A percentile compares a stretch with the other conserved stretches of the same genome.
Conservation (phyloP, 768 basidiomycete genomes). For the Xerocomellus amylosporus region DNA sequence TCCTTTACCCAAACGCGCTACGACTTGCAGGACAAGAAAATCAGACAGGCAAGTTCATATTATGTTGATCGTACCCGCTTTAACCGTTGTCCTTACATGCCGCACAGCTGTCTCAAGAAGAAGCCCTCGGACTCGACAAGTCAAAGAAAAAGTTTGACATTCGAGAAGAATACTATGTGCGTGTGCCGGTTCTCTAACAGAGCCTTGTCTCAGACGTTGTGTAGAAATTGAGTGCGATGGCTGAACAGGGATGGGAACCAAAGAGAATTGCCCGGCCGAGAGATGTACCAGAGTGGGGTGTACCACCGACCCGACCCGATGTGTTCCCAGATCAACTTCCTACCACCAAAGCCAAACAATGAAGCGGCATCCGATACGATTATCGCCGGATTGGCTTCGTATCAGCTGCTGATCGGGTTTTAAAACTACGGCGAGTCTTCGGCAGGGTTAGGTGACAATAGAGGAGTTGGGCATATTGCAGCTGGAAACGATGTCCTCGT, state of each 20-base stretch:
- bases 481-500: no score
- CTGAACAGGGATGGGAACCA: conserved; percentile 80
- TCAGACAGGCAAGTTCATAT: conserved; percentile 53
- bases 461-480: neutral
- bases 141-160: conserved; percentile 84
- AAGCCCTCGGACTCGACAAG: conserved; percentile 70
- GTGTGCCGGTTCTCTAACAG: conserved; percentile 32
- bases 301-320: conserved; percentile 52
- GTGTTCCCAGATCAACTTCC: conserved; percentile 26
- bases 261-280: conserved; percentile 79
- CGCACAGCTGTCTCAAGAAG: conserved; percentile 65
- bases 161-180: conserved; percentile 92
- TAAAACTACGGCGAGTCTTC: neutral
- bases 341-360: neutral
- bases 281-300: conserved; percentile 93
- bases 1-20: conserved; percentile 88
- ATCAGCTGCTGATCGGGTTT: neutral
- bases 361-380: neutral
- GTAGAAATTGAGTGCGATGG: conserved; percentile 59
- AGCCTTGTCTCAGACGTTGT: neutral
- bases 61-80: no score
- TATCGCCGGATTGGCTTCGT: neutral
- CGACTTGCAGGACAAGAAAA: conserved; percentile 80
- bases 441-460: neutral
- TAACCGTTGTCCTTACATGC: neutral